Percentiles rank a stretch among this genome's conserved stretches.
Evolutionary conservation across 192 early-diverging fungal species (phyloP).

Genomic region (Funneliformis geosporum): DNA sequence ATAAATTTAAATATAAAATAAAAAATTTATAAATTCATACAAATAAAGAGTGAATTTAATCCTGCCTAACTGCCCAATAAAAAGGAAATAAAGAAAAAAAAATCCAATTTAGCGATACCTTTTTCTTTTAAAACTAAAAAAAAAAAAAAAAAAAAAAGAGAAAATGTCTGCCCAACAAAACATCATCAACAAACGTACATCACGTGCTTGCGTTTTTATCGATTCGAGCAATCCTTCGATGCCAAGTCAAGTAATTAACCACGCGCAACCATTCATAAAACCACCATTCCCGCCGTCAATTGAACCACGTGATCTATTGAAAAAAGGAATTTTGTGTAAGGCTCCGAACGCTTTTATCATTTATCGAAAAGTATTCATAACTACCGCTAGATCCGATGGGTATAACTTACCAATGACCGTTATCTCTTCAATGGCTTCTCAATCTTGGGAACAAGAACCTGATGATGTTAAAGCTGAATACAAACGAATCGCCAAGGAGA

Average conservation of each 20-base stretch:
- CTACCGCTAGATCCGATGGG: background rate
- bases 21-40: too few relatives aligned
- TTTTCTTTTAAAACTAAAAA: too few relatives aligned
- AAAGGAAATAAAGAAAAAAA: too few relatives aligned
- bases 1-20: too few relatives aligned
- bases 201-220: background rate
- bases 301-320: background rate
- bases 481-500: background rate
- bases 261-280: background rate
- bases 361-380: background rate
- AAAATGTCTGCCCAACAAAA: background rate
- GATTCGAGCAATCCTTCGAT: background rate
- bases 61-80: too few relatives aligned
- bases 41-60: too few relatives aligned
- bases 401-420: conserved; percentile 16
- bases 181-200: background rate
- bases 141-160: too few relatives aligned
- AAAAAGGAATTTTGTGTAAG: background rate
- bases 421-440: conserved; percentile 13
- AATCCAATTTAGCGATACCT: too few relatives aligned
- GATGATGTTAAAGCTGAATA: background rate
- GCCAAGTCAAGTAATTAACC: background rate
- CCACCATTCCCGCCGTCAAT: background rate
- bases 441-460: background rate
- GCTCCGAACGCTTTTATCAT: conserved; percentile 17